Evolutionary conservation across 2,329 filamentous ascomycete genomes (phyloP).

Genomic region (Orbilia oligospora): DNA sequence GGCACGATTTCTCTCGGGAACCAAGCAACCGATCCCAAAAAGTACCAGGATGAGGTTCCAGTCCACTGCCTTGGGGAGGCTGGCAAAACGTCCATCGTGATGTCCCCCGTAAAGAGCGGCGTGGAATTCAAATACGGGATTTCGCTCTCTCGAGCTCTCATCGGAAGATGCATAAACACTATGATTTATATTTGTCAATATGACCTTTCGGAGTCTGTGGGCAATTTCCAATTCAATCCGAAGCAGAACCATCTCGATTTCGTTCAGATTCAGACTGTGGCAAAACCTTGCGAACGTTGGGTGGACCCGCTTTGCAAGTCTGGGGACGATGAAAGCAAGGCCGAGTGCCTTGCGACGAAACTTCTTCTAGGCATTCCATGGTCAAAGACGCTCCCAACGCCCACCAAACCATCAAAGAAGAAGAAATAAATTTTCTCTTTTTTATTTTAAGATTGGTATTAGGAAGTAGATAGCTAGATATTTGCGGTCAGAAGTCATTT

Average conservation of each 20-base stretch:
- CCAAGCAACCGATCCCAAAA: conserved; percentile 1
- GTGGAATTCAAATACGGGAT: conserved; percentile 30
- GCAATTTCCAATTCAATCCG: not conserved
- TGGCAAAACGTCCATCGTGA: not conserved
- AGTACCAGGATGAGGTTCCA: conserved; percentile 16
- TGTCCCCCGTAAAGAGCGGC: not conserved
- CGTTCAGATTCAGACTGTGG: not conserved
- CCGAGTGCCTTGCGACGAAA: conserved; percentile 37
- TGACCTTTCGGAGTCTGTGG: not conserved
- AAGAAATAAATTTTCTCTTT: not conserved
- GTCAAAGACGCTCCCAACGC: conserved; percentile 4
- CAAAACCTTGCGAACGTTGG: conserved; percentile 1
- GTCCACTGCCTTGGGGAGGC: conserved; percentile 26
- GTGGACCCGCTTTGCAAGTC: conserved; percentile 22
- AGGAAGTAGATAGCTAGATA: not conserved
- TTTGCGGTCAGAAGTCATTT: not conserved
- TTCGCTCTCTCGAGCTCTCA: not conserved
- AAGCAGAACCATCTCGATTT: conserved; percentile 2
- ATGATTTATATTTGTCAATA: not conserved
- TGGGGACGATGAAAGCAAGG: conserved; percentile 34
- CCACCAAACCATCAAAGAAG: conserved; percentile 14
- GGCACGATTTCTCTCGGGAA: conserved; percentile 41
- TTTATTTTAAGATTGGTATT: not conserved
- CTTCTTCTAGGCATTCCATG: conserved; percentile 33
- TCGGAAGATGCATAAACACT: not conserved